phyloP scores from a whole-genome alignment of 2,329 filamentous ascomycete species.

The Botrytis sinoallii region DNA sequence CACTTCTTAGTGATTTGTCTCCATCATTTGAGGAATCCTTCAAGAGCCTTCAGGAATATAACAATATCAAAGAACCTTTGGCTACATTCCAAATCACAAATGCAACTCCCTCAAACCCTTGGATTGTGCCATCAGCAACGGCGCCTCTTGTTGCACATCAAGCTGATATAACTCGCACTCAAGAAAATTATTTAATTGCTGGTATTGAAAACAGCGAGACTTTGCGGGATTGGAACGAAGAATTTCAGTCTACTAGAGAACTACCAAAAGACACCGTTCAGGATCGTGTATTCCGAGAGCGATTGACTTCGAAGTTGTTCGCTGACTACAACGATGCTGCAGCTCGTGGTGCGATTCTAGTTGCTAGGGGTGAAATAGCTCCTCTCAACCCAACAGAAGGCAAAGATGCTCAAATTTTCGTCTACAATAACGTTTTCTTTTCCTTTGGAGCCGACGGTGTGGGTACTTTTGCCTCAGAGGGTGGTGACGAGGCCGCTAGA shows the following conservation, averaged over 20 bases:
- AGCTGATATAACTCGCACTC: constrained; percentile 80
- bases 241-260: constrained; percentile 95
- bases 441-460: constrained; percentile 97
- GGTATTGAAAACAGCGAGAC: constrained; percentile 94
- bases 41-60: constrained; percentile 75
- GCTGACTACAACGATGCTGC: constrained; percentile 98
- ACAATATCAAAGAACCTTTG: constrained; percentile 80
- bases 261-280: constrained; percentile 91
- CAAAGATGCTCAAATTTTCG: constrained; percentile 93
- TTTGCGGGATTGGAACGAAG: constrained; percentile 96
- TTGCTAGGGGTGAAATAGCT: constrained; percentile 87
- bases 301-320: constrained; percentile 91
- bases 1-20: constrained; percentile 74
- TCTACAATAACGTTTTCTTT: constrained; percentile 99
- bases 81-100: constrained; percentile 96
- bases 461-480: constrained; percentile 93
- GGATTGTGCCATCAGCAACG: constrained; percentile 73
- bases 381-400: constrained; percentile 93
- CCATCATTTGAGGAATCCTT: constrained; percentile 79
- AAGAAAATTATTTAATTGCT: constrained; percentile 86
- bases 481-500: constrained; percentile 91
- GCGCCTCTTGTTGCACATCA: constrained; percentile 68
- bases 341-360: constrained; percentile 83
- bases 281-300: constrained; percentile 92
- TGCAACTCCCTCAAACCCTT: constrained; percentile 85